A percentile compares a stretch with the other conserved stretches of the same genome.
phyloP scores from a whole-genome alignment of 768 basidiomycete species.

The Polyporus arcularius region DNA sequence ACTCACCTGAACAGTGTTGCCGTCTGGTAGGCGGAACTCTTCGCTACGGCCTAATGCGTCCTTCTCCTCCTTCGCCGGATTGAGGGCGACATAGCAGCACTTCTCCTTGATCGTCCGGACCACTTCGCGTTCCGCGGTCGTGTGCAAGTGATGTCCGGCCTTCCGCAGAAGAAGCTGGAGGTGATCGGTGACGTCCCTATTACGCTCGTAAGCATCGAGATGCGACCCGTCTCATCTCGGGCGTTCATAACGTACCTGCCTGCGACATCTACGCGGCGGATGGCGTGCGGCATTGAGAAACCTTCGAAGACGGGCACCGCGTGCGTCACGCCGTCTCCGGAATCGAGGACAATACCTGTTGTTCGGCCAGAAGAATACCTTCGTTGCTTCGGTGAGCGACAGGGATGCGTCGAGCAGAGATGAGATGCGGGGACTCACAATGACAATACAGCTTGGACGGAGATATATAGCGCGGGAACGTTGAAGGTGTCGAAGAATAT shows the following conservation, averaged over 20 bases:
- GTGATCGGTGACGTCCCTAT: conserved; percentile 94
- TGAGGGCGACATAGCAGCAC: conserved; percentile 91
- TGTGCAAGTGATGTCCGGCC: conserved; percentile 92
- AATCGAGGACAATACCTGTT: conserved; percentile 98
- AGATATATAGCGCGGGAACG: conserved; percentile 94
- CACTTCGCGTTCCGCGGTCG: conserved; percentile 95
- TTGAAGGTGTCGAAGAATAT: conserved; percentile 99
- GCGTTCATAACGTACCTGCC: conserved; percentile 63
- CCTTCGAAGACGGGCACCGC: conserved; percentile 99
- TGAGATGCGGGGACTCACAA: conserved; percentile 57
- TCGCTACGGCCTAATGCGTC: conserved; percentile 76
- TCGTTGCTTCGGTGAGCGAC: conserved; percentile 1
- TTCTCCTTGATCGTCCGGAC: conserved; percentile 99
- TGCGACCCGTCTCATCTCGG: not conserved
- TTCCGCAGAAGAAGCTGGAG: conserved; percentile 93
- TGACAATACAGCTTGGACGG: conserved; percentile 95
- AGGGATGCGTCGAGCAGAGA: not conserved
- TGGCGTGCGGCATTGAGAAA: conserved; percentile 98
- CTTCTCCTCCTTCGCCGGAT: conserved; percentile 95
- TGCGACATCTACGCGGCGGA: conserved; percentile 93
- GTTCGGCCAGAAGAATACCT: conserved; percentile 99
- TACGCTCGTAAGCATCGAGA: conserved; percentile 3
- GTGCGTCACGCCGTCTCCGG: conserved; percentile 98
- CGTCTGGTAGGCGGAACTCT: conserved; percentile 93
- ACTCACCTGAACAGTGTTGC: conserved; percentile 85